phyloP scores from a whole-genome alignment of 2,329 filamentous ascomycete species.

The Rutstroemia sp. region DNA sequence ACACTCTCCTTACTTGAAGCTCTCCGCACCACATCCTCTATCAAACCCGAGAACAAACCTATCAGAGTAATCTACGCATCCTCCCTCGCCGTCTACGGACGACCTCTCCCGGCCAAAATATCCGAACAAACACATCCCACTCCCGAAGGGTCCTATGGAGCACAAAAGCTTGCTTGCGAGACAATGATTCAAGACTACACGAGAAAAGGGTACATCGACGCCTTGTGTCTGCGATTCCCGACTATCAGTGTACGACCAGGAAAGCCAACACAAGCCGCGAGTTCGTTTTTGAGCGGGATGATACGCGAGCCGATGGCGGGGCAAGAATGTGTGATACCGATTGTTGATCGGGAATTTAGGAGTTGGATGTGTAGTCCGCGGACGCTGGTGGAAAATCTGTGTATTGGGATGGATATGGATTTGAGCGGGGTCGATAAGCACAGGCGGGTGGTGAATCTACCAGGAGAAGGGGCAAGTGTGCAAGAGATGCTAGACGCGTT shows the following conservation, averaged over 20 bases:
- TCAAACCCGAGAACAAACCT: conserved; percentile 30
- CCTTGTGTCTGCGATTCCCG: conserved; percentile 48
- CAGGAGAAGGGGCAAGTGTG: conserved; percentile 49
- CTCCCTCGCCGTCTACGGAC: conserved; percentile 53
- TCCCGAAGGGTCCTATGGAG: conserved; percentile 52
- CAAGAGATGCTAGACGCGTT: conserved; percentile 54
- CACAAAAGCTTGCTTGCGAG: conserved; percentile 56
- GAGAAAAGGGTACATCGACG: conserved; percentile 48
- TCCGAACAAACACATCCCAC: conserved; percentile 40
- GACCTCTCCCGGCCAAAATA: conserved; percentile 40
- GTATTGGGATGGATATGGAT: conserved; percentile 36
- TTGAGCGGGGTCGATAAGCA: conserved; percentile 32
- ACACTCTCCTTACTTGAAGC: conserved; percentile 46
- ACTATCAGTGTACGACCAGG: conserved; percentile 55
- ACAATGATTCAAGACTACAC: conserved; percentile 50
- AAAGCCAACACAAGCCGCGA: conserved; percentile 51
- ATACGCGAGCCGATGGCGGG: conserved; percentile 53
- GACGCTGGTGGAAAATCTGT: conserved; percentile 44
- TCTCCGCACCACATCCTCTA: conserved; percentile 30
- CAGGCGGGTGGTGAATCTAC: conserved; percentile 49
- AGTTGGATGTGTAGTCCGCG: conserved; percentile 49
- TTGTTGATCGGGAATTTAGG: conserved; percentile 41
- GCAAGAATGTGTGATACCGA: conserved; percentile 44
- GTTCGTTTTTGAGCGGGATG: conserved; percentile 54
- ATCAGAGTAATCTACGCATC: conserved; percentile 50